Percentiles rank a stretch among this genome's conserved stretches.
Conservation (phyloP, 768 basidiomycete species). For the Pleurotus sapidus region DNA sequence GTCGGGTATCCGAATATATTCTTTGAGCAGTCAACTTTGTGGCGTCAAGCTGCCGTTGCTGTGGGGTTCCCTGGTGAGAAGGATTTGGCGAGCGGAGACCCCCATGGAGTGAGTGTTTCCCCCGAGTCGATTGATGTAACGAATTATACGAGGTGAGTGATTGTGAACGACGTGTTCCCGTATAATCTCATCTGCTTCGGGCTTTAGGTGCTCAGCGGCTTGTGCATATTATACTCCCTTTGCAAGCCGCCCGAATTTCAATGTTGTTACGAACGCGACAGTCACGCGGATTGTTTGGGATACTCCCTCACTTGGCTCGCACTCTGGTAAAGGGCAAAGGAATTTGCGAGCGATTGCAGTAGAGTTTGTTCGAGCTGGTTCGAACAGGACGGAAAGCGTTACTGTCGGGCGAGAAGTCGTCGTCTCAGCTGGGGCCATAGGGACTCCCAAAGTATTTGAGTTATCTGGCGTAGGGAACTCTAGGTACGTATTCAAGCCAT, state of each 20-base stretch:
- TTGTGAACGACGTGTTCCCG: not conserved
- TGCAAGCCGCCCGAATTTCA: slow-evolving; percentile 33
- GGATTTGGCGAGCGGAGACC: slow-evolving; percentile 24
- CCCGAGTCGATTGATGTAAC: slow-evolving; percentile 25
- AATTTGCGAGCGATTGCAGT: slow-evolving; percentile 42
- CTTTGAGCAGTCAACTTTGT: slow-evolving; percentile 25
- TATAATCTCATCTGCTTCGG: too few relatives aligned
- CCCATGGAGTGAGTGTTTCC: slow-evolving; percentile 26
- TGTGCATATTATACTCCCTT: slow-evolving; percentile 11
- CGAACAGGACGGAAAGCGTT: slow-evolving; percentile 26
- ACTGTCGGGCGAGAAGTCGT: slow-evolving; percentile 52
- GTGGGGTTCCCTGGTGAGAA: slow-evolving; percentile 20
- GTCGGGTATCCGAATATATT: slow-evolving; percentile 31
- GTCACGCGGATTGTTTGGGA: slow-evolving; percentile 41
- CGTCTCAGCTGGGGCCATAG: slow-evolving; percentile 39
- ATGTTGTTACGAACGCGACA: slow-evolving; percentile 46
- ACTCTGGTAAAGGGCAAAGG: slow-evolving; percentile 13
- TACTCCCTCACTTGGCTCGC: slow-evolving; percentile 14
- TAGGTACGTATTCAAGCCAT: slow-evolving; percentile 17
- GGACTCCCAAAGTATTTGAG: slow-evolving; percentile 34
- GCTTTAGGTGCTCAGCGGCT: slow-evolving; percentile 22
- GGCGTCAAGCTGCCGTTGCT: slow-evolving; percentile 19
- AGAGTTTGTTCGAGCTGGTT: slow-evolving; percentile 33
- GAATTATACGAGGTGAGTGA: slow-evolving; percentile 26
- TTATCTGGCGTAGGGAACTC: slow-evolving; percentile 30